These are phyloP conservation scores for Teratosphaeria nubilosa DNA, from an alignment of 2,329 filamentous ascomycete genomes.

Conservation along the genomic window DNA sequence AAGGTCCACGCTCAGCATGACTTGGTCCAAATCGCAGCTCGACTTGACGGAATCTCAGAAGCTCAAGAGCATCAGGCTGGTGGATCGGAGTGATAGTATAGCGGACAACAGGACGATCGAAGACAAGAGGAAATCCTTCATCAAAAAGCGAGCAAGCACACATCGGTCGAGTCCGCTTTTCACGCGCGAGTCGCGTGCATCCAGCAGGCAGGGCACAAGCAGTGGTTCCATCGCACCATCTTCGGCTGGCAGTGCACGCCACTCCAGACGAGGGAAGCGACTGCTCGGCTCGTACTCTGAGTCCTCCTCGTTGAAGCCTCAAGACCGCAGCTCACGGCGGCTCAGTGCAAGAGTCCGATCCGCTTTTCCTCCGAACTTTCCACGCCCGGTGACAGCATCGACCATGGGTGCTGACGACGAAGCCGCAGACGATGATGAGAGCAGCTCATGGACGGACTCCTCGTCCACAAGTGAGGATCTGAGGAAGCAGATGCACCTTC, in stretches of 20 bases:
- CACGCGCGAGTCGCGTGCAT: conserved; percentile 21
- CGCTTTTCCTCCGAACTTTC: conserved; percentile 20
- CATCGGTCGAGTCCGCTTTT: conserved; percentile 31
- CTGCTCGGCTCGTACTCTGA: conserved; percentile 17
- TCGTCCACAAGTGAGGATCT: conserved; percentile 8
- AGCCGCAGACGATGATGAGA: conserved; percentile 5
- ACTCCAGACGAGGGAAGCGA: conserved; percentile 9
- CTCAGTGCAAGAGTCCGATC: conserved; percentile 17
- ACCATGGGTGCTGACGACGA: conserved; percentile 13
- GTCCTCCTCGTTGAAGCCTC: conserved; percentile 22
- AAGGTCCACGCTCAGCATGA: conserved; percentile 10
- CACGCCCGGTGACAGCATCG: conserved; percentile 19
- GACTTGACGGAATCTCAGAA: conserved; percentile 21
- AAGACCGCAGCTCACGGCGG: conserved; percentile 15
- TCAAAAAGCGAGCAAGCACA: conserved; percentile 30
- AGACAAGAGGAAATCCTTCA: conserved; percentile 33
- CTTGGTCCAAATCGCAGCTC: conserved; percentile 14
- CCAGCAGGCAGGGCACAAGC: conserved; percentile 6
- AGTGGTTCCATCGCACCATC: conserved; percentile 10
- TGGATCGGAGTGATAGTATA: conserved; percentile 27
- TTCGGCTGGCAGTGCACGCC: conserved; percentile 10
- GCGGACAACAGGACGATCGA: conserved; percentile 28
- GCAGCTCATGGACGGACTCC: conserved; percentile 5
- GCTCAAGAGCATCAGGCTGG: conserved; percentile 31
- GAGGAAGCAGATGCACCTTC: conserved; percentile 17